A percentile compares a stretch with the other conserved stretches of the same genome.
These are phyloP conservation scores for Penicillium verrucosum DNA, from an alignment of 2,329 filamentous ascomycete genomes.

Conservation along the genomic window DNA sequence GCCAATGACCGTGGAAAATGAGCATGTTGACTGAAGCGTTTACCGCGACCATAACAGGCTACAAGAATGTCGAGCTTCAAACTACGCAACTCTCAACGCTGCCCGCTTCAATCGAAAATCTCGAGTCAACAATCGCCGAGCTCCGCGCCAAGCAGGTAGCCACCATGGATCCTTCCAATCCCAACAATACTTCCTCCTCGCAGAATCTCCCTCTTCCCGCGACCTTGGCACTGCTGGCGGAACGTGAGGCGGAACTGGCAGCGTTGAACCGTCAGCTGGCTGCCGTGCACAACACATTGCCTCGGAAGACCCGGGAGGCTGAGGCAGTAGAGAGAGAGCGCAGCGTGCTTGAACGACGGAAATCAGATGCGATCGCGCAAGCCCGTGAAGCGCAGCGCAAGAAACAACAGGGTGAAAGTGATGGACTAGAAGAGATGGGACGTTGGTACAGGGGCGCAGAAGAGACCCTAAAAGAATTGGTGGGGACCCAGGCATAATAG, in stretches of 20 bases:
- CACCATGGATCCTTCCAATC: slow-evolving; percentile 56
- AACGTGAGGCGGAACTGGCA: slow-evolving; percentile 41
- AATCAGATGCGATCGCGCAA: slow-evolving; percentile 43
- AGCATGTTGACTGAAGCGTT: neutral
- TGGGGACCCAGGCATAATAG: slow-evolving; percentile 30
- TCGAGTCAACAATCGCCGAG: slow-evolving; percentile 50
- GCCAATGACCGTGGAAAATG: neutral
- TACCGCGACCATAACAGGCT: slow-evolving; percentile 37
- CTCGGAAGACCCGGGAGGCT: slow-evolving; percentile 43
- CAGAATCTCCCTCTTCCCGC: slow-evolving; percentile 42
- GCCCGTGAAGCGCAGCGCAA: slow-evolving; percentile 46
- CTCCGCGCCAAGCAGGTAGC: slow-evolving; percentile 57
- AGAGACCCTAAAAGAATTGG: slow-evolving; percentile 40
- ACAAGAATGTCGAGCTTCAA: slow-evolving; percentile 54
- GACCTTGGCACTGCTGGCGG: slow-evolving; percentile 39
- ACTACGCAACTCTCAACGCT: slow-evolving; percentile 51
- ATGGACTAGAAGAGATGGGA: slow-evolving; percentile 46
- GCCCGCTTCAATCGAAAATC: slow-evolving; percentile 51
- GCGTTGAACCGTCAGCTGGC: slow-evolving; percentile 43
- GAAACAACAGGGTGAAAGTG: slow-evolving; percentile 45
- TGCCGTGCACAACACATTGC: slow-evolving; percentile 43
- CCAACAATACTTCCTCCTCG: slow-evolving; percentile 29
- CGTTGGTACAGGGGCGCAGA: slow-evolving; percentile 46
- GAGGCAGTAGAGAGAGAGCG: slow-evolving; percentile 47
- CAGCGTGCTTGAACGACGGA: slow-evolving; percentile 44